Evolutionary conservation across 2,329 filamentous ascomycete genomes (phyloP).

Genomic region (Alternaria viburni): DNA sequence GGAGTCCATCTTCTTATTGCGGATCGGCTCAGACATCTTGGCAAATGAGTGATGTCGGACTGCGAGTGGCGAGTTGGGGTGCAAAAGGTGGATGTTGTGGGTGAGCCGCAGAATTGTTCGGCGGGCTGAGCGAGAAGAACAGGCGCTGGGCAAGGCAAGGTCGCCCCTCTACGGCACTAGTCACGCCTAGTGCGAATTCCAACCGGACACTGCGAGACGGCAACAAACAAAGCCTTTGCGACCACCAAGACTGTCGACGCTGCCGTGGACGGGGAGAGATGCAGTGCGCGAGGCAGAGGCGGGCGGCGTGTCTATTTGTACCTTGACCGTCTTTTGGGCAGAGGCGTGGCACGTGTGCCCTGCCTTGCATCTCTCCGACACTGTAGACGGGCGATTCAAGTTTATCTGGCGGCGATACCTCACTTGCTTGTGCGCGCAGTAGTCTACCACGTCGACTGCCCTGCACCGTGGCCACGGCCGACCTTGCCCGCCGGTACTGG

Average conservation of each 20-base stretch:
- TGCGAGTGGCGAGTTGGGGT: slow-evolving; percentile 41
- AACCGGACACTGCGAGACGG: slow-evolving; percentile 15
- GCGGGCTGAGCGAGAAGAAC: slow-evolving; percentile 36
- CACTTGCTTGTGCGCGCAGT: slow-evolving; percentile 13
- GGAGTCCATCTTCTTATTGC: slow-evolving; percentile 69
- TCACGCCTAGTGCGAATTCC: slow-evolving; percentile 23
- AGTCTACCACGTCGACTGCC: slow-evolving; percentile 10
- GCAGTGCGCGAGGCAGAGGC: neutral
- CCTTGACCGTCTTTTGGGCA: slow-evolving; percentile 10
- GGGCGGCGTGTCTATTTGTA: slow-evolving; percentile 17
- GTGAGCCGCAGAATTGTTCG: slow-evolving; percentile 44
- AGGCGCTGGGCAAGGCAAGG: slow-evolving; percentile 28
- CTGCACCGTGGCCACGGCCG: slow-evolving; percentile 14
- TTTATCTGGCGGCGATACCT: slow-evolving; percentile 19
- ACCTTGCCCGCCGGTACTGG: slow-evolving; percentile 20
- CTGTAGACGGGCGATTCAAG: slow-evolving; percentile 11
- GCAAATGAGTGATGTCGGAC: slow-evolving; percentile 33
- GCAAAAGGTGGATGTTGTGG: slow-evolving; percentile 37
- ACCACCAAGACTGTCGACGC: neutral
- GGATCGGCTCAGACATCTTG: slow-evolving; percentile 71
- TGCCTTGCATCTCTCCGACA: slow-evolving; percentile 15
- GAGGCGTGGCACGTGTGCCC: slow-evolving; percentile 22
- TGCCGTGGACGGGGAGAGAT: neutral
- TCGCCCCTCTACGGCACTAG: slow-evolving; percentile 34
- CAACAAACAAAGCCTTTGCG: slow-evolving; percentile 18